phyloP scores from a whole-genome alignment of 805 yeast species.

The Candida piceae region DNA sequence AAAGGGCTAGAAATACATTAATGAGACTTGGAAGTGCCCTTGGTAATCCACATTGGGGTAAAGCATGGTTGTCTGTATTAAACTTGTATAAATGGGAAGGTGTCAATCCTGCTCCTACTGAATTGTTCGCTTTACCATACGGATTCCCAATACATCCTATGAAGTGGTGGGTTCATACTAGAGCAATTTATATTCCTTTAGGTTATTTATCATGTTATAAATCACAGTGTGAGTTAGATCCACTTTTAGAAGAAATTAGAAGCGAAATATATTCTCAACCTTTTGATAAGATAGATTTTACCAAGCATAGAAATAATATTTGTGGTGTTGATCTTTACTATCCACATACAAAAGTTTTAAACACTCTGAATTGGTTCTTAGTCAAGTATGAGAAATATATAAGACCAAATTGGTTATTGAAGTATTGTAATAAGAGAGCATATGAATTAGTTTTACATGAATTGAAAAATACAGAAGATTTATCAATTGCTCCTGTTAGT shows the following conservation, averaged over 20 bases:
- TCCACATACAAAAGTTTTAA: conserved; percentile 74
- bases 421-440: conserved; percentile 45
- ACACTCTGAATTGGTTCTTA: conserved; percentile 55
- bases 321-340: conserved; percentile 91
- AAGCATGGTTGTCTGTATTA: conserved; percentile 78
- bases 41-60: conserved; percentile 96
- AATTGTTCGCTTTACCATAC: conserved; percentile 84
- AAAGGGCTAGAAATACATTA: conserved; percentile 68
- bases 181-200: conserved; percentile 84
- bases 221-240: conserved; percentile 54
- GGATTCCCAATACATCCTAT: conserved; percentile 84
- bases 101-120: conserved; percentile 97
- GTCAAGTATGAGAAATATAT: conserved; percentile 63
- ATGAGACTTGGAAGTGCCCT: conserved; percentile 81
- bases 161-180: conserved; percentile 98
- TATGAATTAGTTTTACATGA: conserved; percentile 71
- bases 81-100: conserved; percentile 93
- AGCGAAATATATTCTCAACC: conserved; percentile 69
- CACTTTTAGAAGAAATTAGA: conserved; percentile 62
- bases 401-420: conserved; percentile 70
- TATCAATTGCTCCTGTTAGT: conserved; percentile 92
- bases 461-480: conserved; percentile 65
- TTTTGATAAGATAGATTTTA: conserved; percentile 63
- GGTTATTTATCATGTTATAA: conserved; percentile 68
- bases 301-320: conserved; percentile 70